These are phyloP conservation scores for Aphanocladium album DNA, from an alignment of 2,329 filamentous ascomycete species.

Conservation along the genomic window DNA sequence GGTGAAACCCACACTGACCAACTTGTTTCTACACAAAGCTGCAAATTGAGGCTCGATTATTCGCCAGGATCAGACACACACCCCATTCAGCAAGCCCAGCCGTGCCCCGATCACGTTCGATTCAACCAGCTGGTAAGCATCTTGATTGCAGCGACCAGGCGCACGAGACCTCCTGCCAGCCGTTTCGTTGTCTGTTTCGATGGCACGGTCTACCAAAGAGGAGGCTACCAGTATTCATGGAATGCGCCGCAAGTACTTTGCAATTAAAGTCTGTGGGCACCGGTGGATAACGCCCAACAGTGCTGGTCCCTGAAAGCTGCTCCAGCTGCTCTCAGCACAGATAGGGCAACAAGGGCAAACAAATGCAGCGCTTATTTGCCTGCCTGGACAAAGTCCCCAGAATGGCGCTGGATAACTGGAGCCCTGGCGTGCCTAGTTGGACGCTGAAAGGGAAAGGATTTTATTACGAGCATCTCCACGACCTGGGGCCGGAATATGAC, in stretches of 20 bases:
- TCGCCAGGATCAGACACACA: slow-evolving; percentile 5
- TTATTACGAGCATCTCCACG: not conserved
- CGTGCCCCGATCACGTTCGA: slow-evolving; percentile 5
- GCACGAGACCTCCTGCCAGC: slow-evolving; percentile 5
- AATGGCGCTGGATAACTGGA: slow-evolving; percentile 1
- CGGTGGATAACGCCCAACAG: not conserved
- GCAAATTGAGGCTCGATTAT: slow-evolving; percentile 11
- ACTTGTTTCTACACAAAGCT: not conserved
- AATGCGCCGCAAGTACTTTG: not conserved
- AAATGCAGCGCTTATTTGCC: not conserved
- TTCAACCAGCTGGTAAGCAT: not conserved
- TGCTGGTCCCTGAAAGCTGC: not conserved
- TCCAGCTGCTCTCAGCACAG: not conserved
- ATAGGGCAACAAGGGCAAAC: not conserved
- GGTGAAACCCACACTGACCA: slow-evolving; percentile 4
- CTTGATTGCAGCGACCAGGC: not conserved
- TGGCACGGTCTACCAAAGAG: not conserved
- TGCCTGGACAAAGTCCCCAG: not conserved
- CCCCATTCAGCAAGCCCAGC: not conserved
- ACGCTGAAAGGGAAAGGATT: not conserved
- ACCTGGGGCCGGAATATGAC: not conserved
- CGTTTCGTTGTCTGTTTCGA: not conserved
- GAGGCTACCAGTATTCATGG: not conserved
- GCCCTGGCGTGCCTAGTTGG: not conserved
- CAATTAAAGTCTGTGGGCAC: slow-evolving; percentile 9